These are phyloP conservation scores for Ceratobasidium theobromae DNA, from an alignment of 1,284 basidiomycete species.

Conservation along the genomic window DNA sequence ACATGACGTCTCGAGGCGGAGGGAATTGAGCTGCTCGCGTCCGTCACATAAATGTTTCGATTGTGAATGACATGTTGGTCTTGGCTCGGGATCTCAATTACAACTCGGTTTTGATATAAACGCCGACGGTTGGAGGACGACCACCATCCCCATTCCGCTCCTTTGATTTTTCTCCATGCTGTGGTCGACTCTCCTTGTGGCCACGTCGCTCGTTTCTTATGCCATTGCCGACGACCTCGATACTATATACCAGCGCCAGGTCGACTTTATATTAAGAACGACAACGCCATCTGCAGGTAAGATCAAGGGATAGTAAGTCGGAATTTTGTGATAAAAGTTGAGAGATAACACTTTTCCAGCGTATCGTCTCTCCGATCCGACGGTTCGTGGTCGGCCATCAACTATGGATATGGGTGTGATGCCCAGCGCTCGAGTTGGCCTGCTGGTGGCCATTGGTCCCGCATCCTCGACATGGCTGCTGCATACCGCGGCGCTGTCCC, in stretches of 20 bases:
- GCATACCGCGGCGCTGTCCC: slow-evolving; percentile 57
- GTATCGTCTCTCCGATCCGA: slow-evolving; percentile 50
- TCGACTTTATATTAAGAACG: not conserved
- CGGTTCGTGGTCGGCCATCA: slow-evolving; percentile 59
- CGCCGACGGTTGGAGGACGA: too few relatives aligned
- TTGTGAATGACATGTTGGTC: too few relatives aligned
- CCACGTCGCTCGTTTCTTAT: not conserved
- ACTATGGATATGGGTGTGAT: slow-evolving; percentile 60
- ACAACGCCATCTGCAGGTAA: not conserved
- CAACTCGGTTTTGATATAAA: too few relatives aligned
- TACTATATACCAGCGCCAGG: not conserved
- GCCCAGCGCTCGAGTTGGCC: slow-evolving; percentile 68
- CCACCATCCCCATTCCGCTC: not conserved
- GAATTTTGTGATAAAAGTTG: too few relatives aligned
- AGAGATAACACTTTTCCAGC: too few relatives aligned
- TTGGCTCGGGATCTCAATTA: too few relatives aligned
- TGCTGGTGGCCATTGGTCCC: slow-evolving; percentile 59
- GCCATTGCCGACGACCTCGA: not conserved
- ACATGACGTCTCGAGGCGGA: too few relatives aligned
- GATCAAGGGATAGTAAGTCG: not conserved
- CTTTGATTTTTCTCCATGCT: not conserved
- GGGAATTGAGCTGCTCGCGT: too few relatives aligned
- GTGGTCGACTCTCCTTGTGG: not conserved
- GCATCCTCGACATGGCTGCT: slow-evolving; percentile 58
- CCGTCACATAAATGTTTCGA: too few relatives aligned